phyloP scores from a whole-genome alignment of 1,139 yeast genomes.

The Meyerozyma sp. region DNA sequence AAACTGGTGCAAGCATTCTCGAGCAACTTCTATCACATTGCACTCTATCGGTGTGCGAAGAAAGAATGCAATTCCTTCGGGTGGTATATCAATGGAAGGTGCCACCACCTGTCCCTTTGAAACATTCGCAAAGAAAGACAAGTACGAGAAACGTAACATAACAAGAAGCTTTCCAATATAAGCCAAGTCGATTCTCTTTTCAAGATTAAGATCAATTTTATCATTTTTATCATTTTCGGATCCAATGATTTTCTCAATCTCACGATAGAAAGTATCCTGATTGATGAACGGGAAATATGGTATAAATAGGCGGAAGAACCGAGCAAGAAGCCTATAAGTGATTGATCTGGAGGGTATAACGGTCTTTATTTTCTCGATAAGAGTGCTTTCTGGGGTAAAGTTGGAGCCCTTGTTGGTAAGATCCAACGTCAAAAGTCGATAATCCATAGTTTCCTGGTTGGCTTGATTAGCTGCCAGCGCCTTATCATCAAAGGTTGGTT shows the following conservation, averaged over 20 bases:
- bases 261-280: background rate
- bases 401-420: background rate
- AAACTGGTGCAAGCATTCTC: constrained; percentile 1
- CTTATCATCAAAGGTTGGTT: background rate
- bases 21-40: constrained; percentile 1
- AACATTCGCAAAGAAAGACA: constrained; percentile 2
- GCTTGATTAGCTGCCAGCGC: background rate
- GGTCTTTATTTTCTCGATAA: background rate
- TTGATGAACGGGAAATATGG: background rate
- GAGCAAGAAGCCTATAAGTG: background rate
- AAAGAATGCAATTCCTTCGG: background rate
- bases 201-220: background rate
- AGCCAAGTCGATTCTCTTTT: constrained; percentile 1
- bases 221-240: background rate
- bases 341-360: background rate
- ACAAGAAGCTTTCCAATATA: constrained; percentile 2
- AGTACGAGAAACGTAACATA: constrained; percentile 1
- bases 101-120: background rate
- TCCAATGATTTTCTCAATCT: background rate
- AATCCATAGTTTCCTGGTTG: background rate
- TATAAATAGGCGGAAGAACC: background rate
- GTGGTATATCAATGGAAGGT: background rate
- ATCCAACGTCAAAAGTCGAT: background rate
- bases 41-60: background rate
- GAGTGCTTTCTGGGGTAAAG: background rate